Percentiles rank a stretch among this genome's conserved stretches.
phyloP scores from a whole-genome alignment of 805 yeast genomes.

The Candida quercuum region DNA sequence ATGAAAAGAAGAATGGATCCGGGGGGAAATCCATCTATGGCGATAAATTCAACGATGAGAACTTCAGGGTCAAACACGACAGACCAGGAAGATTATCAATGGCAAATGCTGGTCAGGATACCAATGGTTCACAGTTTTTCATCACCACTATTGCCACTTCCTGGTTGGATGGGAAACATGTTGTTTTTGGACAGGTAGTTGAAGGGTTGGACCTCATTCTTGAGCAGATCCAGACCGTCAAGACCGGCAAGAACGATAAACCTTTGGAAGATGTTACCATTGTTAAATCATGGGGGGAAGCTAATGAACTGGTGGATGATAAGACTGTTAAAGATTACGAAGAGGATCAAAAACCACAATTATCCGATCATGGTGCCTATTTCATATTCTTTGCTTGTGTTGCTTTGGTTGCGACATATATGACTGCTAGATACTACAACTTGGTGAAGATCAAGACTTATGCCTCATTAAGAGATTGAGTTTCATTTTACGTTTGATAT shows the following conservation, averaged over 20 bases:
- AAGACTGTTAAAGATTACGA: constrained; percentile 17
- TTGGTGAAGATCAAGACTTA: constrained; percentile 11
- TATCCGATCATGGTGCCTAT: constrained; percentile 7
- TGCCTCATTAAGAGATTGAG: constrained; percentile 22
- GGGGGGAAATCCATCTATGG: constrained; percentile 86
- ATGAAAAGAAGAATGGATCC: constrained; percentile 55
- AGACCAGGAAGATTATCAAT: constrained; percentile 64
- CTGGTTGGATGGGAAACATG: constrained; percentile 55
- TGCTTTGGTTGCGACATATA: constrained; percentile 14
- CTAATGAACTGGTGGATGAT: constrained; percentile 14
- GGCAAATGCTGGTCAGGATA: constrained; percentile 67
- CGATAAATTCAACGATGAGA: constrained; percentile 69
- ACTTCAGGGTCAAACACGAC: constrained; percentile 60
- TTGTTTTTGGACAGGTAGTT: constrained; percentile 73
- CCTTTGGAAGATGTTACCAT: constrained; percentile 43
- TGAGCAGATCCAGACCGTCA: constrained; percentile 51
- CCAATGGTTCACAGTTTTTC: constrained; percentile 68
- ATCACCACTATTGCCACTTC: constrained; percentile 51
- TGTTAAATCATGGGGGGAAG: constrained; percentile 26
- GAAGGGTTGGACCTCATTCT: constrained; percentile 59
- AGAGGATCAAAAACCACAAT: constrained; percentile 11
- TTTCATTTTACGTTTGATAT: neutral
- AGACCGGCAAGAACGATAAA: constrained; percentile 35
- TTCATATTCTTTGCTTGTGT: constrained; percentile 15
- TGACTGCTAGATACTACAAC: constrained; percentile 10